Evolutionary conservation across 176 grass and related monocot genomes (phyloP).

Genomic region (Alopecurus myosuroides): DNA sequence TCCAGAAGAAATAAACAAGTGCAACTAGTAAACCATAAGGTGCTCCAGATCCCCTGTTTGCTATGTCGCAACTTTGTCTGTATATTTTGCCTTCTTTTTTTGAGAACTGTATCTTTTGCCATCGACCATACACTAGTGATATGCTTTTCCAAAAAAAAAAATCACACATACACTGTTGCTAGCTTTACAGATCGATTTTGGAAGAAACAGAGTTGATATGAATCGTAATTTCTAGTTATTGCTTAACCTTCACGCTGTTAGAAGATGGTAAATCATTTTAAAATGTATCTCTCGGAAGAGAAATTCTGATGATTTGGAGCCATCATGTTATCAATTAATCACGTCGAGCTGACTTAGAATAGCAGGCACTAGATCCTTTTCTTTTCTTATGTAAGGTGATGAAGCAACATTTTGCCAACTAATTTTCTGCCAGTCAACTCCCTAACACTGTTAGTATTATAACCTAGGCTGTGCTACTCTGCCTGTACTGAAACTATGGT

Average conservation of each 20-base stretch:
- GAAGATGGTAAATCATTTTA: background rate
- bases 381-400: background rate
- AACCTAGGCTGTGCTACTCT: background rate
- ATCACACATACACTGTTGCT: too few relatives aligned
- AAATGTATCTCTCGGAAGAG: too few relatives aligned
- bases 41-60: too few relatives aligned
- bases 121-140: too few relatives aligned
- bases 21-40: slow-evolving; percentile 31
- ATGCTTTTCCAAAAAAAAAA: background rate
- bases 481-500: too few relatives aligned
- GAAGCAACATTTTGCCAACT: background rate
- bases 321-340: background rate
- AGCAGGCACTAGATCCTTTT: background rate
- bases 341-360: background rate
- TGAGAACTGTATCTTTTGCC: background rate
- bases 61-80: too few relatives aligned
- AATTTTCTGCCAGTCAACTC: background rate
- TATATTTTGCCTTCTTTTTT: too few relatives aligned
- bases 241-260: background rate
- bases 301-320: background rate
- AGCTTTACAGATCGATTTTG: too few relatives aligned
- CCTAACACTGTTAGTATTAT: background rate
- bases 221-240: too few relatives aligned
- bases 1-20: background rate
- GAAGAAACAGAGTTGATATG: too few relatives aligned